phyloP scores from a whole-genome alignment of 345 rosid genomes.

The Ceriops decandra region DNA sequence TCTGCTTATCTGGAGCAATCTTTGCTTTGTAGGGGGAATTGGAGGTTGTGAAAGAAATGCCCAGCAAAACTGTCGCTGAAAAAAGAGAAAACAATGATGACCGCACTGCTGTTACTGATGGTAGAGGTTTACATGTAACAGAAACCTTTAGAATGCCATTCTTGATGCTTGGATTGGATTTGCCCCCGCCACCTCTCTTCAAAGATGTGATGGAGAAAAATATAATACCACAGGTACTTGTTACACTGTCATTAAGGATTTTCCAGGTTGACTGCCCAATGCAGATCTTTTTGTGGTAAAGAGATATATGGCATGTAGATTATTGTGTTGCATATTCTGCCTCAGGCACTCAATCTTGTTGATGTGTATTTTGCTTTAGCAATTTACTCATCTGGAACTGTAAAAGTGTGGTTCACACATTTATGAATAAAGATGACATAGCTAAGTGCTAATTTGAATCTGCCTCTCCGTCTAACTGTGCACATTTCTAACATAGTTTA shows the following conservation, averaged over 20 bases:
- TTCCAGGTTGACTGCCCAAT: not conserved
- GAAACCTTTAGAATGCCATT: slow-evolving; percentile 85
- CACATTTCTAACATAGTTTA: too few species aligned
- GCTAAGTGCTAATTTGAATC: too few species aligned
- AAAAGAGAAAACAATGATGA: slow-evolving; percentile 43
- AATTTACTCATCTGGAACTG: too few species aligned
- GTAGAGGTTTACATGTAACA: slow-evolving; percentile 28
- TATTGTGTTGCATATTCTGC: too few species aligned
- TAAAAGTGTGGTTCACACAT: too few species aligned
- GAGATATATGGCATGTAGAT: too few species aligned
- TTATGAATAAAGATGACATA: too few species aligned
- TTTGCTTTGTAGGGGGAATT: slow-evolving; percentile 61
- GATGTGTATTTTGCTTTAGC: too few species aligned
- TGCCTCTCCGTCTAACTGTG: too few species aligned
- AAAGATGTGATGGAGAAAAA: slow-evolving; percentile 99
- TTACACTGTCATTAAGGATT: slow-evolving; percentile 2
- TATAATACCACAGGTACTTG: slow-evolving; percentile 90
- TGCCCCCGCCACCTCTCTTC: slow-evolving; percentile 97
- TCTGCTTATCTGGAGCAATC: slow-evolving; percentile 15
- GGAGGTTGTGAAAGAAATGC: slow-evolving; percentile 80
- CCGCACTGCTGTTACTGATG: slow-evolving; percentile 27
- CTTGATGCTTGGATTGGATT: slow-evolving; percentile 95
- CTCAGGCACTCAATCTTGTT: too few species aligned
- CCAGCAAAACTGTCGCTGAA: slow-evolving; percentile 41
- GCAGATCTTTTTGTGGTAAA: too few species aligned